Conservation (phyloP, 2,329 filamentous ascomycete genomes). For the Pseudogymnoascus sp. region DNA sequence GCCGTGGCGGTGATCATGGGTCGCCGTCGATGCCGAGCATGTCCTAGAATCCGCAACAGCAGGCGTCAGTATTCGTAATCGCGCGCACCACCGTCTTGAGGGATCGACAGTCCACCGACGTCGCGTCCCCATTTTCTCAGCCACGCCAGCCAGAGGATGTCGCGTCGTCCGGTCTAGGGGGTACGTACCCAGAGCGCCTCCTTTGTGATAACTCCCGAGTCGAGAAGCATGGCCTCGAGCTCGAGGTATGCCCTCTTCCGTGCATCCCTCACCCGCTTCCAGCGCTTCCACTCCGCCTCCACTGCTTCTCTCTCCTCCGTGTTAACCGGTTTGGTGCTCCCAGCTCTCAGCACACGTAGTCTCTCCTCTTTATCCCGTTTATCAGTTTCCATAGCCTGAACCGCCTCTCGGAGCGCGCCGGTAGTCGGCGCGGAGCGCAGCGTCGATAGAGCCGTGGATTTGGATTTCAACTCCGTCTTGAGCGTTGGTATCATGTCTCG, state of each 20-base stretch:
- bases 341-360: slow-evolving; percentile 34
- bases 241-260: slow-evolving; percentile 26
- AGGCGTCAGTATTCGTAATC: background rate
- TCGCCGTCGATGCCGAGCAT: slow-evolving; percentile 5
- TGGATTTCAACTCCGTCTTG: slow-evolving; percentile 41
- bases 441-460: slow-evolving; percentile 36
- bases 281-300: slow-evolving; percentile 38
- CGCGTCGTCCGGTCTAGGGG: background rate
- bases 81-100: background rate
- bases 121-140: background rate
- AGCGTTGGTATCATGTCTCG: slow-evolving; percentile 37
- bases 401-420: slow-evolving; percentile 37
- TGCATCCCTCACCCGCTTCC: slow-evolving; percentile 29
- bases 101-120: background rate
- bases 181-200: slow-evolving; percentile 41
- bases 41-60: background rate
- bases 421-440: slow-evolving; percentile 39
- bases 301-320: slow-evolving; percentile 39
- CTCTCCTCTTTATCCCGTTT: slow-evolving; percentile 33
- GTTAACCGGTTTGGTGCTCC: slow-evolving; percentile 35
- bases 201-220: slow-evolving; percentile 32
- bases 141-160: background rate
- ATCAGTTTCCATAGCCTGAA: slow-evolving; percentile 37
- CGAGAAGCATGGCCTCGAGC: slow-evolving; percentile 35
- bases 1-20: slow-evolving; percentile 3